Evolutionary conservation across 805 yeast species (phyloP), one percentile per base, ranked within the genome.

Genomic region (Komagataella kurtzmanii): DNA sequence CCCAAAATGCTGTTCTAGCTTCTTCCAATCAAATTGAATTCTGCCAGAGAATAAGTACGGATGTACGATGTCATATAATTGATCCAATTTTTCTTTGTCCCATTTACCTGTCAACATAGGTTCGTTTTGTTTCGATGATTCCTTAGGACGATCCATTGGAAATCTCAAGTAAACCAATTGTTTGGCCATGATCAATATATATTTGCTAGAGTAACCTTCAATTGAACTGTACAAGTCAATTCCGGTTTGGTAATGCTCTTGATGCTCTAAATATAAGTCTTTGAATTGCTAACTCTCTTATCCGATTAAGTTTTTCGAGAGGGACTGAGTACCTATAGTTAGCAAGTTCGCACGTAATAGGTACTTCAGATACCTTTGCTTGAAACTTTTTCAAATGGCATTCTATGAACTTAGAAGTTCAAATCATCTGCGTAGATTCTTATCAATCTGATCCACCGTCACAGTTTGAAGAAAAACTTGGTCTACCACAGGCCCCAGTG

Each of bases 401-500:
- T 30, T 14, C 40, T 30, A 30, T 30, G 40, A 30, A 8, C 40
- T 30, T 30, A 2, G 40, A 30, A 30, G 40, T 30, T 44, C 46
- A 19, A 44, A 44, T 44, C 46, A 12, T 44, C 46, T 44, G 18
- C 14, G 5, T 44, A 44, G 19, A 18, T 7, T 44, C 23, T 18
- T 19, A 44, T 8, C 46, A 44, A 44, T 44, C 46, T 17, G 23
- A 17, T 7, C 19, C 46, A n/a, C 46, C 23, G n/a, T 44, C 23
- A 18, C 23, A 44, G 17, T 44, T 44, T 44, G 46, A 18, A 18
- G 46, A 6, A 12, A 7, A 44, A 14, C 14, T 19, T 19, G 52
- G 56, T 6, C 68, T 72, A 40, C 56, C 63, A 2, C 76, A 75
- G 47, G 90, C 85, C 0, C 98, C 98, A 0, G 70, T 88, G 0